A percentile compares a stretch with the other conserved stretches of the same genome.
These are phyloP conservation scores for Schizothecium vesticola DNA, from an alignment of 495 filamentous ascomycete species.

Conservation along the genomic window DNA sequence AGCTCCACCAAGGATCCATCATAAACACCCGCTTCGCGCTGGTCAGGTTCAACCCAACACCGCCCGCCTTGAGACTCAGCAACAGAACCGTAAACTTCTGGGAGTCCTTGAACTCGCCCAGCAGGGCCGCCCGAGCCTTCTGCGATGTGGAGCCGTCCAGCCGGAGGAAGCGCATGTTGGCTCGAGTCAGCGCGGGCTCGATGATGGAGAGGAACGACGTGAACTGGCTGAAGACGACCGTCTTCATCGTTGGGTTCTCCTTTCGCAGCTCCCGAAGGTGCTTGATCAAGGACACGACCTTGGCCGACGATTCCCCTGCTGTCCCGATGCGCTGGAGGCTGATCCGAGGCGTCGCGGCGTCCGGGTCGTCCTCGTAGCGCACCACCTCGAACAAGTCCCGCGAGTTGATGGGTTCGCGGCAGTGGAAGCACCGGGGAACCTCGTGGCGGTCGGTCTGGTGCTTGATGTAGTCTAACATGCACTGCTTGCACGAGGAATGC, in stretches of 20 bases:
- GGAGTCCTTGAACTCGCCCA: constrained; percentile 60
- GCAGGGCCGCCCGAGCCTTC: constrained; percentile 69
- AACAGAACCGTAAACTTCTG: constrained; percentile 59
- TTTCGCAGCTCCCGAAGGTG: constrained; percentile 63
- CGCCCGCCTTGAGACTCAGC: constrained; percentile 82
- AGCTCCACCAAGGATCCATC: constrained; percentile 99
- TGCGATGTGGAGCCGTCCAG: constrained; percentile 90
- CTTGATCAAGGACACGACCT: constrained; percentile 72
- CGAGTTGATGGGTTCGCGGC: constrained; percentile 72
- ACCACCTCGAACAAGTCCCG: constrained; percentile 90
- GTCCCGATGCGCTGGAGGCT: constrained; percentile 74
- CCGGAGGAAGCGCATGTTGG: constrained; percentile 72
- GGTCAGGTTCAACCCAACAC: constrained; percentile 90
- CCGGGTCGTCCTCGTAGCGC: constrained; percentile 42
- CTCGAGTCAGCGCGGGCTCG: constrained; percentile 63
- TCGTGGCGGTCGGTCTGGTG: constrained; percentile 75
- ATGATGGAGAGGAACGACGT: constrained; percentile 94
- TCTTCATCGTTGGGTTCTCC: constrained; percentile 64
- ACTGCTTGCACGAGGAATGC: constrained; percentile 94
- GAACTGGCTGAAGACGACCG: constrained; percentile 93
- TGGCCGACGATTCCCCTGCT: constrained; percentile 67
- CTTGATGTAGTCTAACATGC: constrained; percentile 76
- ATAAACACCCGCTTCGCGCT: constrained; percentile 84
- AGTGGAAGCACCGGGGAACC: constrained; percentile 78
- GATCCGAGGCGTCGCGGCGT: constrained; percentile 52